These are phyloP conservation scores for Rhexocercosporidium sp. DNA, from an alignment of 2,329 filamentous ascomycete genomes.

Conservation along the genomic window DNA sequence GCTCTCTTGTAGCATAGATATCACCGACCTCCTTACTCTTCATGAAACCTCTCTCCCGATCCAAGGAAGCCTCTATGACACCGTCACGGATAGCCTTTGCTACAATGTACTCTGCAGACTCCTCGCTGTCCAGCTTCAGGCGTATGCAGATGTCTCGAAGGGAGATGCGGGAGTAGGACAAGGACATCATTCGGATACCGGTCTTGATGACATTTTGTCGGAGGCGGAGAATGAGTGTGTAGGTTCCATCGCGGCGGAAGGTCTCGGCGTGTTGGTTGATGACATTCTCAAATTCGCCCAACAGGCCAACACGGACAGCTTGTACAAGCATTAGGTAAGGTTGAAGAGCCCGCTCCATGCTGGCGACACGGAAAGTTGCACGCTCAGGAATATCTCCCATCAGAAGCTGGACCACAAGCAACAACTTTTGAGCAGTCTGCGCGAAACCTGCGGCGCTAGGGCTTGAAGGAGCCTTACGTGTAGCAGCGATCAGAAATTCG, in stretches of 20 bases:
- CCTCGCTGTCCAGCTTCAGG: conserved; percentile 89
- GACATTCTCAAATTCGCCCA: conserved; percentile 89
- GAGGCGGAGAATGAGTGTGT: conserved; percentile 91
- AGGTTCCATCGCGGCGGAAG: conserved; percentile 93
- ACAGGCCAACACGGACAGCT: conserved; percentile 93
- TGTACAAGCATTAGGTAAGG: conserved; percentile 95
- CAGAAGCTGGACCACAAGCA: conserved; percentile 92
- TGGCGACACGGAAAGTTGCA: conserved; percentile 87
- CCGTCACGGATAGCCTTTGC: conserved; percentile 98
- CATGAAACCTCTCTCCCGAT: conserved; percentile 96
- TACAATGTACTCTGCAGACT: conserved; percentile 98
- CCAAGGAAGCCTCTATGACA: conserved; percentile 92
- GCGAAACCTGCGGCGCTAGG: conserved; percentile 91
- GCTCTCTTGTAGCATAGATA: conserved; percentile 94
- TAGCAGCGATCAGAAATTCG: conserved; percentile 89
- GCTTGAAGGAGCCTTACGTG: conserved; percentile 91
- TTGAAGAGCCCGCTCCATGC: conserved; percentile 83
- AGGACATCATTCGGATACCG: conserved; percentile 97
- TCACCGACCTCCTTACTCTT: conserved; percentile 97
- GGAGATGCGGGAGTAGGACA: conserved; percentile 97
- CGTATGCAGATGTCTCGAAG: conserved; percentile 97
- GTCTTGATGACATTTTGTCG: conserved; percentile 99
- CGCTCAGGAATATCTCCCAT: conserved; percentile 99
- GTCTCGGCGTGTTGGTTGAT: conserved; percentile 81
- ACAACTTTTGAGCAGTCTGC: conserved; percentile 93